phyloP scores from a whole-genome alignment of 1,139 yeast genomes.

The Saccharomyces uvarum region DNA sequence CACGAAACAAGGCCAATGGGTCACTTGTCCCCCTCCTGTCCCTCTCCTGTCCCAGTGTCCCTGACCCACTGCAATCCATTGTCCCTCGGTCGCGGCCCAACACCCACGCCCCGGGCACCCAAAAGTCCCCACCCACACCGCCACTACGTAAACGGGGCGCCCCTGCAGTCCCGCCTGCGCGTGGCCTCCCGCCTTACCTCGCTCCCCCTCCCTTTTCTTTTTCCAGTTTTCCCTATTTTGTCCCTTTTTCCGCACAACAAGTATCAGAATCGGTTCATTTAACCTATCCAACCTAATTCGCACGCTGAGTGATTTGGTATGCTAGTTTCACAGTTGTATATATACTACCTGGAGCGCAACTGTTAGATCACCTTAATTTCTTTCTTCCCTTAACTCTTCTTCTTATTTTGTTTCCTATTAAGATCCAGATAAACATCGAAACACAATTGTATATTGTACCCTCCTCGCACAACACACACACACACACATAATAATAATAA shows the following conservation, averaged over 20 bases:
- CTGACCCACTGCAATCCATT: constrained; percentile 1
- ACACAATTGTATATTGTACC: neutral
- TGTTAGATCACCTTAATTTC: neutral
- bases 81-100: neutral
- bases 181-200: neutral
- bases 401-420: neutral
- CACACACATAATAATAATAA: neutral
- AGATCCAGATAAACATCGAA: neutral
- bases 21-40: too few species aligned
- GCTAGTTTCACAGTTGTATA: neutral
- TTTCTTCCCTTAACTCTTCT: neutral
- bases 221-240: constrained; percentile 1
- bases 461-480: neutral
- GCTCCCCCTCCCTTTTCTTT: neutral
- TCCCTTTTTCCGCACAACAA: constrained; percentile 1
- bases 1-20: neutral
- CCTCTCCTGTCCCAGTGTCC: constrained; percentile 1
- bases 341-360: neutral
- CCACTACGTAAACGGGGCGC: neutral
- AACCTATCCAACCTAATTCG: constrained; percentile 1
- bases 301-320: neutral
- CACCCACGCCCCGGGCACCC: neutral
- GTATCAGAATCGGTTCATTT: neutral
- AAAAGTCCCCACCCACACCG: constrained; percentile 1
- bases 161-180: neutral